phyloP scores from a whole-genome alignment of 805 yeast species.

The Candida ortonii region DNA sequence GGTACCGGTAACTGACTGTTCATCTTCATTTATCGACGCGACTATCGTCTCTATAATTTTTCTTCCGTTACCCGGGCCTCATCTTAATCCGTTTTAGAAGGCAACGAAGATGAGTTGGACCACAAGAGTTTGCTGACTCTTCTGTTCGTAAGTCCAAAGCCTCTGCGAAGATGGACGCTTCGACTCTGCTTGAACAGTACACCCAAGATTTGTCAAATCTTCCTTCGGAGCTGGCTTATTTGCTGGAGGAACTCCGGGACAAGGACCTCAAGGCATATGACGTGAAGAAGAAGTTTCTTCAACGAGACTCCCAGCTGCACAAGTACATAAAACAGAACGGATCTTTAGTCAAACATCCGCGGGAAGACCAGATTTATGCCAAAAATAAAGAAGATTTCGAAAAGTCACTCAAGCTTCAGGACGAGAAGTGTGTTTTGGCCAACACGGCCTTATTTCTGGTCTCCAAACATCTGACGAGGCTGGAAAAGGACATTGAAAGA shows the following conservation, averaged over 20 bases:
- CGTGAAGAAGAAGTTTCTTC: constrained; percentile 59
- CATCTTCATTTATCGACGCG: constrained; percentile 4
- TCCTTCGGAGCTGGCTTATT: constrained; percentile 80
- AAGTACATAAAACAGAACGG: constrained; percentile 83
- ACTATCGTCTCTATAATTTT: constrained; percentile 1
- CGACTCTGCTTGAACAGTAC: constrained; percentile 73
- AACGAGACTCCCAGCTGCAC: constrained; percentile 75
- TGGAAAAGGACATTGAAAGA: constrained; percentile 73
- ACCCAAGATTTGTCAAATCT: constrained; percentile 65
- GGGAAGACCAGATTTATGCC: constrained; percentile 64
- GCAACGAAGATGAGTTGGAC: no score
- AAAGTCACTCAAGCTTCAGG: constrained; percentile 59
- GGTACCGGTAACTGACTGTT: no score
- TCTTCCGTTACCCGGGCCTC: no score
- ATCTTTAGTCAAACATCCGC: constrained; percentile 74
- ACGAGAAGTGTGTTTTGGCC: constrained; percentile 74
- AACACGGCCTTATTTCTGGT: constrained; percentile 80
- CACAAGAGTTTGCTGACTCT: no score
- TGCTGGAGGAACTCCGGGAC: constrained; percentile 72
- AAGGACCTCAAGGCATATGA: constrained; percentile 69
- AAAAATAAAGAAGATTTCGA: constrained; percentile 69
- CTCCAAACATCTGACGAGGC: constrained; percentile 65
- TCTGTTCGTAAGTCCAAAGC: no score
- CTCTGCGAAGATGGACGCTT: constrained; percentile 76
- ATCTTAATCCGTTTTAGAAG: no score